phyloP scores from a whole-genome alignment of 805 yeast genomes.

The Starmerella lactis-condensi region DNA sequence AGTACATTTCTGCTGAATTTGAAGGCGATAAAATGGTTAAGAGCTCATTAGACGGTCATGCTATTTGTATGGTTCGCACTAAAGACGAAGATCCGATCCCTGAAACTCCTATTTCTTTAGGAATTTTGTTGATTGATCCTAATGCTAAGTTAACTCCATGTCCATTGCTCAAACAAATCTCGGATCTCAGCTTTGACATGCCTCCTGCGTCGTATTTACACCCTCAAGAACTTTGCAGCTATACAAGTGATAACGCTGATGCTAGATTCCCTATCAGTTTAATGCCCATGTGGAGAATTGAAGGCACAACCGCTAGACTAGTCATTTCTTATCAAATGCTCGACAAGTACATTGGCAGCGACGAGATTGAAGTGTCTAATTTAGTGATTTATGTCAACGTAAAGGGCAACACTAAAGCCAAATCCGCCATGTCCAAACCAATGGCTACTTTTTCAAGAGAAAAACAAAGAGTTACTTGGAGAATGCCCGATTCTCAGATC shows the following conservation, averaged over 20 bases:
- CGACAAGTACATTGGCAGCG: slow-evolving; percentile 27
- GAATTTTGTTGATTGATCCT: slow-evolving; percentile 14
- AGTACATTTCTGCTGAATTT: slow-evolving; percentile 56
- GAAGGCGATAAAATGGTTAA: slow-evolving; percentile 44
- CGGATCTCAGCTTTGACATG: slow-evolving; percentile 13
- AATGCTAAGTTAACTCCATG: slow-evolving; percentile 13
- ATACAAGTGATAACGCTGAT: slow-evolving; percentile 30
- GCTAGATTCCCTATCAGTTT: slow-evolving; percentile 45
- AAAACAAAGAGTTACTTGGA: slow-evolving; percentile 74
- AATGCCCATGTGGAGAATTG: slow-evolving; percentile 80
- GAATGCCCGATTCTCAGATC: slow-evolving; percentile 28
- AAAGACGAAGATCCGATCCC: slow-evolving; percentile 1
- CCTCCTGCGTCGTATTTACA: slow-evolving; percentile 30
- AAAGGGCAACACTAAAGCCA: slow-evolving; percentile 31
- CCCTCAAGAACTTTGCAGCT: slow-evolving; percentile 43
- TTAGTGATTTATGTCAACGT: slow-evolving; percentile 44
- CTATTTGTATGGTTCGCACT: slow-evolving; percentile 31
- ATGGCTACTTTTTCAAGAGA: slow-evolving; percentile 81
- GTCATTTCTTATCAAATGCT: slow-evolving; percentile 50
- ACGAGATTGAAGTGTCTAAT: slow-evolving; percentile 34
- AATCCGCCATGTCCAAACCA: slow-evolving; percentile 75
- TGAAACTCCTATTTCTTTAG: slow-evolving; percentile 6
- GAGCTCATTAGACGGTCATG: slow-evolving; percentile 60
- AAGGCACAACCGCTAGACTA: slow-evolving; percentile 65
- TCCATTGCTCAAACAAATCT: slow-evolving; percentile 10